Conservation (phyloP, 352 stramenopile genomes). For the Phytophthora foliorum region DNA sequence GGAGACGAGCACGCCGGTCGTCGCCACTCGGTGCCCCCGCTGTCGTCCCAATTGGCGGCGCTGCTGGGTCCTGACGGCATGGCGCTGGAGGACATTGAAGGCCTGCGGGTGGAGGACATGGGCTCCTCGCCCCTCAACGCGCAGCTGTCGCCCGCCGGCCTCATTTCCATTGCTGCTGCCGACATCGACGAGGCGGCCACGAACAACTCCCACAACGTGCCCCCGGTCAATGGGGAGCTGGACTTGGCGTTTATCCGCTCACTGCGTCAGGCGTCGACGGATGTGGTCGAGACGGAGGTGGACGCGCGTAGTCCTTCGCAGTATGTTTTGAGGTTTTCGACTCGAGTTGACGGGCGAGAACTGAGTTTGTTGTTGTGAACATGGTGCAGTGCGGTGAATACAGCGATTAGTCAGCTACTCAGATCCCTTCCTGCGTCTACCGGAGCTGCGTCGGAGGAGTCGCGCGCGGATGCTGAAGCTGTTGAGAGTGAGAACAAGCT, state of each 20-base stretch:
- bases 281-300: background rate
- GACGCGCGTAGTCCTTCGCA: conserved; percentile 4
- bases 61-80: conserved; percentile 54
- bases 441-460: conserved; percentile 10
- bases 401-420: conserved; percentile 41
- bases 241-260: conserved; percentile 74
- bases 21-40: conserved; percentile 16
- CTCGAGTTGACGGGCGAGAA: background rate
- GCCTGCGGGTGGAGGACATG: conserved; percentile 57
- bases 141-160: conserved; percentile 74
- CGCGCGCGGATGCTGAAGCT: conserved; percentile 13
- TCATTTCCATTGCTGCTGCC: conserved; percentile 87
- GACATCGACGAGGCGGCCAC: conserved; percentile 80
- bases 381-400: conserved; percentile 36
- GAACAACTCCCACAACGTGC: conserved; percentile 40
- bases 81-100: conserved; percentile 59
- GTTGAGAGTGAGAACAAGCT: conserved; percentile 40
- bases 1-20: conserved; percentile 33
- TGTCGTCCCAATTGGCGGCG: conserved; percentile 42
- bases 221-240: conserved; percentile 54
- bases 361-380: background rate
- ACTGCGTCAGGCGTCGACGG: conserved; percentile 47
- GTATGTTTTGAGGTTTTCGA: conserved; percentile 16
- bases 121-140: conserved; percentile 50
- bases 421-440: conserved; percentile 21